A percentile compares a stretch with the other conserved stretches of the same genome.
phyloP scores from a whole-genome alignment of 345 rosid genomes.

The Populus alba region DNA sequence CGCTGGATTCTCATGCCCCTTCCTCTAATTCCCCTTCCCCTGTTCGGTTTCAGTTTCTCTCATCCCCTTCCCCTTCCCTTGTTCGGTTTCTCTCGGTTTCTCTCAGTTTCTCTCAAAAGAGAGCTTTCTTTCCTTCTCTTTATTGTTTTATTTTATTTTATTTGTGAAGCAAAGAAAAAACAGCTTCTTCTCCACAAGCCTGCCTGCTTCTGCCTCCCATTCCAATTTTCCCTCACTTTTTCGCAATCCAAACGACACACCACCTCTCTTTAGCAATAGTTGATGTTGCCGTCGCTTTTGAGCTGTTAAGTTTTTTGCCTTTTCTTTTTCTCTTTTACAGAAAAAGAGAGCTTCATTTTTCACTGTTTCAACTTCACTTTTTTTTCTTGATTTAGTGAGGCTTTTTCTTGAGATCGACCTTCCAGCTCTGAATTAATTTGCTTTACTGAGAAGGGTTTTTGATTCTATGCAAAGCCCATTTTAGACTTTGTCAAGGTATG shows the following conservation, averaged over 20 bases:
- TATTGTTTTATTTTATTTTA: neutral
- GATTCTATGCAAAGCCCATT: neutral
- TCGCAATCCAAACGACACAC: slow-evolving; percentile 37
- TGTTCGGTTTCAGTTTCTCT: too few species aligned
- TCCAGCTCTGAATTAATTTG: slow-evolving; percentile 8
- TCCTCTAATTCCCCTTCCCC: too few species aligned
- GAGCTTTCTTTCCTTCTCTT: neutral
- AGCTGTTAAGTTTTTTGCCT: neutral
- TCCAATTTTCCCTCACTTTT: slow-evolving; percentile 31
- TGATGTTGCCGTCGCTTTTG: slow-evolving; percentile 1
- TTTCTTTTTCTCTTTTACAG: neutral
- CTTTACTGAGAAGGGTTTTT: slow-evolving; percentile 4
- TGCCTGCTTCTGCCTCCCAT: slow-evolving; percentile 24
- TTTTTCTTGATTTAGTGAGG: neutral
- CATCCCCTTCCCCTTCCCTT: too few species aligned
- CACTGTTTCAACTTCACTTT: neutral
- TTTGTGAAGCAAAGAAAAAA: slow-evolving; percentile 43
- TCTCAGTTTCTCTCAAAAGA: too few species aligned
- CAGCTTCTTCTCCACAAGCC: slow-evolving; percentile 50
- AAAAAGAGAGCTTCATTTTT: neutral
- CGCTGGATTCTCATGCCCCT: too few species aligned
- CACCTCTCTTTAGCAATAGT: neutral
- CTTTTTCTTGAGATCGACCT: slow-evolving; percentile 23
- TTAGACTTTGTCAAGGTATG: slow-evolving; percentile 27
- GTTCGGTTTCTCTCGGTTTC: too few species aligned